Percentiles rank a stretch among this genome's conserved stretches.
These are phyloP conservation scores for Nelumbo lutea DNA, from an alignment of 164 flowering plant genomes.

Conservation along the genomic window DNA sequence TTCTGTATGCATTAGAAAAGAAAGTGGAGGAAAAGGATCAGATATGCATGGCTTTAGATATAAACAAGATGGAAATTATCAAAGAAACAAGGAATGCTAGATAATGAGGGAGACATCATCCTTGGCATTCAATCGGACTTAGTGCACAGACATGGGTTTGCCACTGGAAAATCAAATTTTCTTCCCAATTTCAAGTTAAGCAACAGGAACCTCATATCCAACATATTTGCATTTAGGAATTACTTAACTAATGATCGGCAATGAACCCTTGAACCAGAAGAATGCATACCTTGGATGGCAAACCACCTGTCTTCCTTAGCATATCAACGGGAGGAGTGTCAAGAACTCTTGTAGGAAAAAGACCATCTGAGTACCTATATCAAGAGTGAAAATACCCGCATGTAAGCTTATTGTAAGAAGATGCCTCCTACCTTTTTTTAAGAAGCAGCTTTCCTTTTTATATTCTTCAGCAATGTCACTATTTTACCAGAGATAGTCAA, in stretches of 20 bases:
- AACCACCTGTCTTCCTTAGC: constrained; percentile 45
- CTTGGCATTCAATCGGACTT: too few species aligned
- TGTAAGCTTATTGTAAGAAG: too few species aligned
- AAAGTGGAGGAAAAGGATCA: background rate
- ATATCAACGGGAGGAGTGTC: constrained; percentile 51
- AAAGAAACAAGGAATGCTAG: too few species aligned
- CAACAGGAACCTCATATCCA: too few species aligned
- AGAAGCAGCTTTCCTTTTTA: too few species aligned
- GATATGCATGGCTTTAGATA: background rate
- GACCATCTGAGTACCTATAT: constrained; percentile 50
- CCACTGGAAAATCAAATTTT: too few species aligned
- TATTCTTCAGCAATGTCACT: background rate
- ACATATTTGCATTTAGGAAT: too few species aligned
- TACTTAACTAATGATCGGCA: background rate
- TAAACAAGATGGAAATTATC: too few species aligned
- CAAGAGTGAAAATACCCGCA: background rate
- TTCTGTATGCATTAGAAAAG: constrained; percentile 23
- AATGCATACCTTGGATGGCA: constrained; percentile 48
- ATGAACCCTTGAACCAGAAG: background rate
- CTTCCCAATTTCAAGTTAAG: too few species aligned
- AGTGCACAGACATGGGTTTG: too few species aligned
- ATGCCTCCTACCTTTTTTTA: background rate
- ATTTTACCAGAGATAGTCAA: constrained; percentile 64
- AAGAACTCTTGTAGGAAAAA: constrained; percentile 50
- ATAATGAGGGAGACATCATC: too few species aligned